These are phyloP conservation scores for Spathaspora arborariae DNA, from an alignment of 805 yeast genomes.

Conservation along the genomic window DNA sequence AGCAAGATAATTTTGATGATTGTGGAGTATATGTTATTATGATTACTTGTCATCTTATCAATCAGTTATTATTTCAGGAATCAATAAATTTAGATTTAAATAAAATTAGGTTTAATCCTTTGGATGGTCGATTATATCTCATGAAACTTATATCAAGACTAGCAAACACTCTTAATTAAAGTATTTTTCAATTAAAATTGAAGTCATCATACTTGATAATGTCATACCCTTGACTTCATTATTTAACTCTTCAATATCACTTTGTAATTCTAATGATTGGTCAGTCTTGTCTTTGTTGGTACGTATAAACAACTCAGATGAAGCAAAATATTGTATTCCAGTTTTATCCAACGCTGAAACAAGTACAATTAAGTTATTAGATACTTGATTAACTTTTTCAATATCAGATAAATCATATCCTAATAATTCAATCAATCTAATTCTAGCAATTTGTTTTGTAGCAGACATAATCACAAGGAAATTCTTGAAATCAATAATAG, in stretches of 20 bases:
- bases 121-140: slow-evolving; percentile 44
- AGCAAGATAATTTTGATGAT: slow-evolving; percentile 63
- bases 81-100: slow-evolving; percentile 36
- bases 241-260: slow-evolving; percentile 12
- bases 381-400: slow-evolving; percentile 7
- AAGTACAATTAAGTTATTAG: slow-evolving; percentile 20
- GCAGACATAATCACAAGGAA: slow-evolving; percentile 26
- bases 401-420: slow-evolving; percentile 17
- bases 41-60: slow-evolving; percentile 33
- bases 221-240: slow-evolving; percentile 18
- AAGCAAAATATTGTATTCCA: slow-evolving; percentile 24
- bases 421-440: slow-evolving; percentile 20
- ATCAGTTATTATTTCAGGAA: slow-evolving; percentile 20
- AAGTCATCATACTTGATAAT: slow-evolving; percentile 24
- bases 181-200: slow-evolving; percentile 22
- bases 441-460: slow-evolving; percentile 19
- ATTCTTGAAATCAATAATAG: slow-evolving; percentile 29
- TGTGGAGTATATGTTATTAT: slow-evolving; percentile 51
- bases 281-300: neutral
- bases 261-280: slow-evolving; percentile 3
- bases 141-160: slow-evolving; percentile 19
- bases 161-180: slow-evolving; percentile 9
- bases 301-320: slow-evolving; percentile 22
- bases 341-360: slow-evolving; percentile 24
- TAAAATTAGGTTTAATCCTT: slow-evolving; percentile 42